Evolutionary conservation across 2,329 filamentous ascomycete species (phyloP).

Genomic region (Knufia fluminis): DNA sequence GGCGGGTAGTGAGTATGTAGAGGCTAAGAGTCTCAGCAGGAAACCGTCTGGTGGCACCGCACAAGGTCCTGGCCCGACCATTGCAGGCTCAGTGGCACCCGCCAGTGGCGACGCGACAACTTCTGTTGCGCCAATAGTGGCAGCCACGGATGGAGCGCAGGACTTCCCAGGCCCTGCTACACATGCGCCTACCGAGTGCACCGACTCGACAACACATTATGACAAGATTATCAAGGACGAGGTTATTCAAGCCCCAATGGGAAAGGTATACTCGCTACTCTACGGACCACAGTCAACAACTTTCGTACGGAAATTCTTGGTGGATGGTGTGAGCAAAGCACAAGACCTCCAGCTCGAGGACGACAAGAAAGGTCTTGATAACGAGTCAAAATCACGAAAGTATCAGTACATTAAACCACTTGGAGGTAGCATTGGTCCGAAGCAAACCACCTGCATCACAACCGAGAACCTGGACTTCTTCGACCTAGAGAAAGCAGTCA

Average conservation of each 20-base stretch:
- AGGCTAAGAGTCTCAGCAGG: constrained; percentile 49
- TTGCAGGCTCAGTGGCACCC: constrained; percentile 27
- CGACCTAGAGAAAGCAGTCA: constrained; percentile 79
- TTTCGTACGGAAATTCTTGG: constrained; percentile 81
- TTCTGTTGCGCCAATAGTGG: constrained; percentile 30
- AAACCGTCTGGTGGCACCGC: constrained; percentile 56
- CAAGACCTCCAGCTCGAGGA: constrained; percentile 74
- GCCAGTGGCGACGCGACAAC: constrained; percentile 16
- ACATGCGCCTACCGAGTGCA: constrained; percentile 78
- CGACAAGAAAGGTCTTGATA: constrained; percentile 67
- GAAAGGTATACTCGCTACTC: constrained; percentile 79
- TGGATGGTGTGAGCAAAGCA: constrained; percentile 72
- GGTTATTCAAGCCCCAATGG: constrained; percentile 73
- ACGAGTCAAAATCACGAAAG: constrained; percentile 63
- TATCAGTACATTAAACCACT: constrained; percentile 92
- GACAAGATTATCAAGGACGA: constrained; percentile 81
- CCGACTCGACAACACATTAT: constrained; percentile 68
- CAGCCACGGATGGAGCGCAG: constrained; percentile 27
- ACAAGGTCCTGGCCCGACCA: neutral
- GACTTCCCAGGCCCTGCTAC: constrained; percentile 80
- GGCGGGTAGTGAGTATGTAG: constrained; percentile 43
- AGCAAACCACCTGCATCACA: constrained; percentile 88
- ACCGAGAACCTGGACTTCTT: constrained; percentile 73
- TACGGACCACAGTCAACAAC: constrained; percentile 71
- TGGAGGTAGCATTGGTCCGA: constrained; percentile 73